A percentile compares a stretch with the other conserved stretches of the same genome.
Evolutionary conservation across 2,329 filamentous ascomycete species (phyloP).

Genomic region (Teratosphaeria nubilosa): DNA sequence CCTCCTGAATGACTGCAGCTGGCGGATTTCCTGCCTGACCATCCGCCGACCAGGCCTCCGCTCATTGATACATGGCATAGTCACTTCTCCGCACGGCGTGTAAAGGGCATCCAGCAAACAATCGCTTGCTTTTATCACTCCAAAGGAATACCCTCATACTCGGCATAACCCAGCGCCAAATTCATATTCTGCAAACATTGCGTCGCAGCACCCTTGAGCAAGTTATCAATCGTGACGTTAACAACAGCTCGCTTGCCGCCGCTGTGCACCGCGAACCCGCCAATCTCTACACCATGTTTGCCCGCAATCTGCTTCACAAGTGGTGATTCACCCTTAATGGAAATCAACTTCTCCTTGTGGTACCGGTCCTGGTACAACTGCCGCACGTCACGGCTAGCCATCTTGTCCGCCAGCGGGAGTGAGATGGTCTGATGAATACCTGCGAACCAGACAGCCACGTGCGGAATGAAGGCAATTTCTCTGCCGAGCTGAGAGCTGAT

Average conservation of each 20-base stretch:
- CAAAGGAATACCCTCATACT: conserved; percentile 77
- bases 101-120: background rate
- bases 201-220: conserved; percentile 85
- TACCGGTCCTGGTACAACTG: conserved; percentile 95
- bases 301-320: conserved; percentile 74
- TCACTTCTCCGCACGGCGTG: too few species aligned
- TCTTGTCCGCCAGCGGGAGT: conserved; percentile 73
- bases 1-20: too few species aligned
- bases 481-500: conserved; percentile 69
- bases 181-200: conserved; percentile 97
- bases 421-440: conserved; percentile 88
- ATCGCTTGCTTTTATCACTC: conserved; percentile 25
- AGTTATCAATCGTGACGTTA: conserved; percentile 85
- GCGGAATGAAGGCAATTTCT: conserved; percentile 76
- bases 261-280: conserved; percentile 86
- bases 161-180: conserved; percentile 73
- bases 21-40: too few species aligned
- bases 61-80: too few species aligned
- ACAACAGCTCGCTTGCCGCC: conserved; percentile 87
- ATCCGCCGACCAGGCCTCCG: too few species aligned
- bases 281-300: conserved; percentile 86
- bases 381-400: conserved; percentile 85
- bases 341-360: conserved; percentile 89
- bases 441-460: conserved; percentile 95
- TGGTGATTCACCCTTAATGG: conserved; percentile 79